These are phyloP conservation scores for Dryadomyces sulphureus DNA, from an alignment of 2,329 filamentous ascomycete species.

Conservation along the genomic window DNA sequence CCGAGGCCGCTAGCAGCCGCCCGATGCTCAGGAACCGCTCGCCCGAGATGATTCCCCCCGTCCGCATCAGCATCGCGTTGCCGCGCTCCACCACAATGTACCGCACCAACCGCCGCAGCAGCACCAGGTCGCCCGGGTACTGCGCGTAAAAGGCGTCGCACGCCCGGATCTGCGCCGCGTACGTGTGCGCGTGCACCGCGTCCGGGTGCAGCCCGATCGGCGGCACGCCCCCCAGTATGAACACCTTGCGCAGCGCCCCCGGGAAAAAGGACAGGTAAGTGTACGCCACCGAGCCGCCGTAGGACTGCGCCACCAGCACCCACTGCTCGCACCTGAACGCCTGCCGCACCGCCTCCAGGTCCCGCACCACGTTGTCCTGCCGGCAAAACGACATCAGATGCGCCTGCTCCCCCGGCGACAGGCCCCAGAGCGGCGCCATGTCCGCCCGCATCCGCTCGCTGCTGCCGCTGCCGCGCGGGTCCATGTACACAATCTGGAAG, in stretches of 20 bases:
- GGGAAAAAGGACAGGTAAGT: slow-evolving; percentile 57
- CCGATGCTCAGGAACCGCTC: slow-evolving; percentile 10
- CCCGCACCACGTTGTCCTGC: slow-evolving; percentile 58
- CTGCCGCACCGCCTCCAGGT: slow-evolving; percentile 56
- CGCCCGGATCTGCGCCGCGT: slow-evolving; percentile 38
- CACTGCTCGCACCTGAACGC: slow-evolving; percentile 43
- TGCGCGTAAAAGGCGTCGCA: slow-evolving; percentile 52
- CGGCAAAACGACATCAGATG: slow-evolving; percentile 33
- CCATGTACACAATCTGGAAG: slow-evolving; percentile 52
- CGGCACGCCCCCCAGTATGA: slow-evolving; percentile 52
- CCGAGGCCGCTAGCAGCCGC: slow-evolving; percentile 9
- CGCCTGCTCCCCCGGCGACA: not conserved
- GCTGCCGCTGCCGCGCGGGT: slow-evolving; percentile 58
- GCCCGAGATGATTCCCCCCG: slow-evolving; percentile 5
- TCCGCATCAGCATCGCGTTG: not conserved
- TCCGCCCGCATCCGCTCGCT: slow-evolving; percentile 47
- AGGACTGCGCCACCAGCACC: slow-evolving; percentile 57
- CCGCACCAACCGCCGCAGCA: slow-evolving; percentile 1
- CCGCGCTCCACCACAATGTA: not conserved
- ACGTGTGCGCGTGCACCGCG: slow-evolving; percentile 45
- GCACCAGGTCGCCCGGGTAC: slow-evolving; percentile 46
- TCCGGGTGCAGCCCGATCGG: slow-evolving; percentile 46
- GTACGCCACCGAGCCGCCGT: slow-evolving; percentile 58
- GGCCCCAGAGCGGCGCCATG: slow-evolving; percentile 24
- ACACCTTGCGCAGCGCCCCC: slow-evolving; percentile 45